These are phyloP conservation scores for Papiliotrema fonsecae DNA, from an alignment of 1,284 basidiomycete species.

Conservation along the genomic window DNA sequence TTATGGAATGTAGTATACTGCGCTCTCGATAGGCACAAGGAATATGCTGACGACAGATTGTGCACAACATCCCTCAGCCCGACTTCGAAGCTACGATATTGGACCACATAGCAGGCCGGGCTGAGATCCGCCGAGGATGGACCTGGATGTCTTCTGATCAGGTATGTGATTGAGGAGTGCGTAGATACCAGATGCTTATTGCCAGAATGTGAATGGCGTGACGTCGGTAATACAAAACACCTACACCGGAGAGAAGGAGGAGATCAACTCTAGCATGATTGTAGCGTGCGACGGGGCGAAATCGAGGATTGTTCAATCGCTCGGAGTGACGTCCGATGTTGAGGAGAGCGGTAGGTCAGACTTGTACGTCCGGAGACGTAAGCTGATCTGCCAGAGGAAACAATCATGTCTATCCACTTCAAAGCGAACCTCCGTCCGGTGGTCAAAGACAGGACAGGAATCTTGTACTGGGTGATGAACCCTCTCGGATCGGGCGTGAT, in stretches of 20 bases:
- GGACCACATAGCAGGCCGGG: constrained; percentile 11
- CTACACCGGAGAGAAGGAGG: constrained; percentile 17
- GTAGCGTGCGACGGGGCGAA: constrained; percentile 26
- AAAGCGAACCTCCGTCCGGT: constrained; percentile 19
- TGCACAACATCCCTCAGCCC: constrained; percentile 29
- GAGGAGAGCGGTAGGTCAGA: constrained; percentile 24
- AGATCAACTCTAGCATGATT: constrained; percentile 13
- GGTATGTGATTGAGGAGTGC: constrained; percentile 4
- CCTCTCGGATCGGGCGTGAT: constrained; percentile 23
- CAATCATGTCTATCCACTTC: constrained; percentile 27
- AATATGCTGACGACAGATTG: constrained; percentile 14
- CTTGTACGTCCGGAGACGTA: not conserved
- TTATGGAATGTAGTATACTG: not conserved
- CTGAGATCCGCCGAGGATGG: constrained; percentile 20
- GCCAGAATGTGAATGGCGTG: constrained; percentile 2
- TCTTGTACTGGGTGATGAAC: constrained; percentile 29
- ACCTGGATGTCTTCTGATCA: constrained; percentile 20
- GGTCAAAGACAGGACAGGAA: constrained; percentile 19
- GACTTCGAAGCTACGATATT: constrained; percentile 20
- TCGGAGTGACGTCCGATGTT: constrained; percentile 19
- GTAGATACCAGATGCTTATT: not conserved
- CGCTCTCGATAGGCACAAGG: not conserved
- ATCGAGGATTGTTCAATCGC: constrained; percentile 15
- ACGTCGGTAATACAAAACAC: constrained; percentile 17
- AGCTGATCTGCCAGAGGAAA: constrained; percentile 1